phyloP scores from a whole-genome alignment of 2,329 filamentous ascomycete species.

The Pyricularia sp. region DNA sequence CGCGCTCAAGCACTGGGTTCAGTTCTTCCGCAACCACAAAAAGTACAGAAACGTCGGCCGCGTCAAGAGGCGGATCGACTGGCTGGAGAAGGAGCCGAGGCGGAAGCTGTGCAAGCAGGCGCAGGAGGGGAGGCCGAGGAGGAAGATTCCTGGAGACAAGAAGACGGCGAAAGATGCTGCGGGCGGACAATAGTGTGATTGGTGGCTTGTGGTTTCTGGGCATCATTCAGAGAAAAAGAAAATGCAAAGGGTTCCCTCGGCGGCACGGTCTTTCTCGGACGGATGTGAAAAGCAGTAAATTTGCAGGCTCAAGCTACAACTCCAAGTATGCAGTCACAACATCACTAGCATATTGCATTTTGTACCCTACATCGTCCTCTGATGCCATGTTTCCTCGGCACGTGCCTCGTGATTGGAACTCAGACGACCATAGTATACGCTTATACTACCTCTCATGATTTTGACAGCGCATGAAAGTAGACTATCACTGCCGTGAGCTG shows the following conservation, averaged over 20 bases:
- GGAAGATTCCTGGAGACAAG: conserved; percentile 42
- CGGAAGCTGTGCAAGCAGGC: conserved; percentile 56
- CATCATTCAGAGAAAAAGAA: neutral
- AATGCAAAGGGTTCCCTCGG: neutral
- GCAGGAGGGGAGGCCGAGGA: conserved; percentile 39
- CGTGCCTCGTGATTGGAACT: neutral
- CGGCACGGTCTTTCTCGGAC: neutral
- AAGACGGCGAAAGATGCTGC: conserved; percentile 5
- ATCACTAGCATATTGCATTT: neutral
- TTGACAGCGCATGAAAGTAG: no score
- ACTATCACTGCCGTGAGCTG: neutral
- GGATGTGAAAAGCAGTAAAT: neutral
- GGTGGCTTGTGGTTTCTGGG: neutral
- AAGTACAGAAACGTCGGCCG: conserved; percentile 74
- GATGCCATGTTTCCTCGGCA: neutral
- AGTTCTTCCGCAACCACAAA: conserved; percentile 66
- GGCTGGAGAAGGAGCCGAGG: conserved; percentile 33
- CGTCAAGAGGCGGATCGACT: conserved; percentile 48
- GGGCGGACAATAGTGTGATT: conserved; percentile 1
- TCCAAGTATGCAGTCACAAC: neutral
- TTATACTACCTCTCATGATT: neutral
- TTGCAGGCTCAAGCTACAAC: neutral
- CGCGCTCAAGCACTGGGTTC: conserved; percentile 66
- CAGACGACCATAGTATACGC: neutral
- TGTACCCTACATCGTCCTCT: neutral